Evolutionary conservation across 1,284 basidiomycete genomes (phyloP), one percentile per base, ranked within the genome.

Genomic region (Puccinia horiana): DNA sequence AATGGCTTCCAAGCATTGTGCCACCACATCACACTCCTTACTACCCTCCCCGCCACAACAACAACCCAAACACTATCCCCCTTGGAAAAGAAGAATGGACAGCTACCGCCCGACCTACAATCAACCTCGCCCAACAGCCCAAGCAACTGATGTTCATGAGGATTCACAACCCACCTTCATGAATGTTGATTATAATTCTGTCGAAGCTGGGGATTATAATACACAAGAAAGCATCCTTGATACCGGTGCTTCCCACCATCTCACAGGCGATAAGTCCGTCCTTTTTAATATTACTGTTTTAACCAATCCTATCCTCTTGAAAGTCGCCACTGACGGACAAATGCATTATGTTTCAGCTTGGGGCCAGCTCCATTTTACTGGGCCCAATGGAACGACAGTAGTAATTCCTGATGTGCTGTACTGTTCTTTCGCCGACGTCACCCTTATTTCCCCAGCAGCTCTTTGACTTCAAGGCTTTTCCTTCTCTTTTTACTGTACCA

Each of bases 201-300:
- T 6, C 54, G 6, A 26, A 23, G 47, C 26, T 73, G 16, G n/a
- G n/a, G n/a, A n/a, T n/a, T n/a, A n/a, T n/a, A n/a, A n/a, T n/a
- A n/a, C 16, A 6, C 26, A 12, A 8, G 73, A 76, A 54, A 18
- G 35, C 1, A 9, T 78, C 3, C 32, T n/a, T 78, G 76, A 78
- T 54, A 47, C 76, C 2, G 63, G 76, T 52, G 75, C 75, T 29
- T 65, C 56, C 12, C 75, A 77, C 58, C 37, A 61, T 29, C 14
- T 77, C 16, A 77, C 56, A n/a, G 75, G 75, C 20, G 44, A 77
- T 49, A 42, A 44, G 44, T 40, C 69, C 12, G 42, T 23, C 9
- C 35, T 72, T 14, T 23, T 16, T 5, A 37, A n/a, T 29, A 8
- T 29, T n/a, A 8, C 6, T 20, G 20, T 20, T 9, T 42, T 72